Evolutionary conservation across 2,329 filamentous ascomycete genomes (phyloP).

Genomic region (Ceratocystis lukuohia): DNA sequence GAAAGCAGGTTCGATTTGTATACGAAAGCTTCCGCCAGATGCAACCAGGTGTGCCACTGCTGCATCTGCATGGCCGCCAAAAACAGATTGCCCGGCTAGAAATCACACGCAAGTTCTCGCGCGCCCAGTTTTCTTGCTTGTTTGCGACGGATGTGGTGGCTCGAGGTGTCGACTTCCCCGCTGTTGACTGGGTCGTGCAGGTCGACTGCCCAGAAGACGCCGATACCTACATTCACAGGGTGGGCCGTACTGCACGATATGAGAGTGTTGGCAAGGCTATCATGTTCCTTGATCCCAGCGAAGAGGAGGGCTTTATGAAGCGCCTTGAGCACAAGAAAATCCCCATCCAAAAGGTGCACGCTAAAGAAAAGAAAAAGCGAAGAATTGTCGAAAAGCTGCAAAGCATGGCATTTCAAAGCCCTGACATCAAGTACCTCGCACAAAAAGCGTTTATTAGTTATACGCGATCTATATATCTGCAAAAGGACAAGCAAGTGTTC

Average conservation of each 20-base stretch:
- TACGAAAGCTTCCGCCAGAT: slow-evolving; percentile 88
- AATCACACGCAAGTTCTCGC: slow-evolving; percentile 70
- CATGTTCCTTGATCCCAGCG: slow-evolving; percentile 80
- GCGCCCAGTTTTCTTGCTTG: slow-evolving; percentile 70
- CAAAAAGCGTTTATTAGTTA: slow-evolving; percentile 95
- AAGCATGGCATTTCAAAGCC: slow-evolving; percentile 90
- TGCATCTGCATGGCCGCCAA: slow-evolving; percentile 87
- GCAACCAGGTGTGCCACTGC: slow-evolving; percentile 81
- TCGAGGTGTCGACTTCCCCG: slow-evolving; percentile 85
- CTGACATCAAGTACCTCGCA: slow-evolving; percentile 83
- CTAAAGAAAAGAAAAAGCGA: slow-evolving; percentile 78
- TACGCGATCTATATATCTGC: slow-evolving; percentile 67
- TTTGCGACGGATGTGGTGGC: slow-evolving; percentile 95
- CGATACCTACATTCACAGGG: slow-evolving; percentile 94
- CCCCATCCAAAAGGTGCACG: slow-evolving; percentile 71
- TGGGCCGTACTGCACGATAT: slow-evolving; percentile 88
- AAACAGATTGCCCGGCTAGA: slow-evolving; percentile 82
- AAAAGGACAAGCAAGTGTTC: slow-evolving; percentile 87
- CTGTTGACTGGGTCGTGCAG: slow-evolving; percentile 98
- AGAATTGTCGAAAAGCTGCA: slow-evolving; percentile 75
- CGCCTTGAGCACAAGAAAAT: slow-evolving; percentile 81
- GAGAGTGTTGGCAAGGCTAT: slow-evolving; percentile 78
- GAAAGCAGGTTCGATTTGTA: slow-evolving; percentile 91
- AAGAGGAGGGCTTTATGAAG: slow-evolving; percentile 83
- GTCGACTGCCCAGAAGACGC: slow-evolving; percentile 93